Conservation (phyloP, 2,329 filamentous ascomycete genomes). For the Xylariomycetidae sp. region DNA sequence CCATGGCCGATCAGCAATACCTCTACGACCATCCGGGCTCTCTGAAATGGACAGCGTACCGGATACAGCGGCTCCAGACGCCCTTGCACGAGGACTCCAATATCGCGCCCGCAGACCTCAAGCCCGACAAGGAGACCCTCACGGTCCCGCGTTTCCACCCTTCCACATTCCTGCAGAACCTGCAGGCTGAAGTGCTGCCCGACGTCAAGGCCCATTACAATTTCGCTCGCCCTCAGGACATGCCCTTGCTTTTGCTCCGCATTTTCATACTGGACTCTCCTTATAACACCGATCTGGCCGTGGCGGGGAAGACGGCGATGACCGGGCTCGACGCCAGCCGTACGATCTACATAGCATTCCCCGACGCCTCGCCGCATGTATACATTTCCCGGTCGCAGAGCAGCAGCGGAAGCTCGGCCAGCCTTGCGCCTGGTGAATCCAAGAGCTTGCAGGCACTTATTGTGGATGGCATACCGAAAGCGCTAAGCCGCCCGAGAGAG, state of each 20-base stretch:
- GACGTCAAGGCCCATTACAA: slow-evolving; percentile 82
- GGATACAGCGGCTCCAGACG: slow-evolving; percentile 48
- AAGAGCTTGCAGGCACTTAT: slow-evolving; percentile 66
- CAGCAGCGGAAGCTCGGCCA: slow-evolving; percentile 33
- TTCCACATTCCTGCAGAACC: slow-evolving; percentile 70
- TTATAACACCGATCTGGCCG: slow-evolving; percentile 60
- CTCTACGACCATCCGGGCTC: slow-evolving; percentile 61
- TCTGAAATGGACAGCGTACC: slow-evolving; percentile 61
- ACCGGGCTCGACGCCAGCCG: slow-evolving; percentile 59
- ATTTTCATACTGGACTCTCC: slow-evolving; percentile 78
- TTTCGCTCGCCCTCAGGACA: slow-evolving; percentile 63
- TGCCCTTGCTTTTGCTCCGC: slow-evolving; percentile 70
- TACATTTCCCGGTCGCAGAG: slow-evolving; percentile 57
- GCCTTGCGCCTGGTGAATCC: too few relatives aligned
- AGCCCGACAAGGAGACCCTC: slow-evolving; percentile 42
- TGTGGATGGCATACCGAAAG: slow-evolving; percentile 75
- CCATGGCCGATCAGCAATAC: slow-evolving; percentile 64
- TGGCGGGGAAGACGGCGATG: slow-evolving; percentile 26
- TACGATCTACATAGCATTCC: slow-evolving; percentile 77
- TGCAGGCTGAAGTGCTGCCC: slow-evolving; percentile 70
- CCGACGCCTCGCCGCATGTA: slow-evolving; percentile 71
- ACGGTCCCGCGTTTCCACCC: slow-evolving; percentile 70
- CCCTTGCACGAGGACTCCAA: slow-evolving; percentile 34
- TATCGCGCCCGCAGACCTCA: slow-evolving; percentile 23
- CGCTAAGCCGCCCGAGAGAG: slow-evolving; percentile 68